These are phyloP conservation scores for Herpotrichia juniperi DNA, from an alignment of 2,329 filamentous ascomycete genomes.

Conservation along the genomic window DNA sequence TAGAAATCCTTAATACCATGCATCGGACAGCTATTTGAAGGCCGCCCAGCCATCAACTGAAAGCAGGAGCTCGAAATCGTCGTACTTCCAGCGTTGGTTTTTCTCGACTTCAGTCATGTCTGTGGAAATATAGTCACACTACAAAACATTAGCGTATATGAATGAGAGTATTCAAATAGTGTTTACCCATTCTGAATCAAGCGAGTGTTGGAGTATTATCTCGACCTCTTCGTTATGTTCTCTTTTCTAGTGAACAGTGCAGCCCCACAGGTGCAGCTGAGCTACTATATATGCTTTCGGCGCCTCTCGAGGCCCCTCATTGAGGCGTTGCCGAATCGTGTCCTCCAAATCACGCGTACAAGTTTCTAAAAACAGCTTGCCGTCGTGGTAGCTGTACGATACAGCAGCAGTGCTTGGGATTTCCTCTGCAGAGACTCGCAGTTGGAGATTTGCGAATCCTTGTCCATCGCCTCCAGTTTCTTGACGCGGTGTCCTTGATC, in stretches of 20 bases:
- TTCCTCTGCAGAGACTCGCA: conserved; percentile 1
- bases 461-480: neutral
- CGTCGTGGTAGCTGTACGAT: conserved; percentile 4
- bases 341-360: neutral
- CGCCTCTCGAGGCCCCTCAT: neutral
- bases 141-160: neutral
- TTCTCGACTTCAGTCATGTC: conserved; percentile 8
- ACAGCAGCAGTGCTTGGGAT: neutral
- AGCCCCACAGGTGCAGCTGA: conserved; percentile 4
- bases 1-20: conserved; percentile 3
- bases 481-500: too few species aligned
- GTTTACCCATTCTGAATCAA: conserved; percentile 2
- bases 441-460: neutral
- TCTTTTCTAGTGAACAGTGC: neutral
- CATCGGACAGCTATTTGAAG: neutral
- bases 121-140: conserved; percentile 6
- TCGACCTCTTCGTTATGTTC: conserved; percentile 4
- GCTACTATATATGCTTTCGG: conserved; percentile 2
- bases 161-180: neutral
- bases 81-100: conserved; percentile 3
- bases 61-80: neutral
- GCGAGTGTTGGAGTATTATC: neutral
- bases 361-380: neutral
- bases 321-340: neutral
- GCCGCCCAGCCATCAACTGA: neutral